A percentile compares a stretch with the other conserved stretches of the same genome.
Conservation (phyloP, 2,329 filamentous ascomycete species). For the Hymenoscyphus fructigenus region DNA sequence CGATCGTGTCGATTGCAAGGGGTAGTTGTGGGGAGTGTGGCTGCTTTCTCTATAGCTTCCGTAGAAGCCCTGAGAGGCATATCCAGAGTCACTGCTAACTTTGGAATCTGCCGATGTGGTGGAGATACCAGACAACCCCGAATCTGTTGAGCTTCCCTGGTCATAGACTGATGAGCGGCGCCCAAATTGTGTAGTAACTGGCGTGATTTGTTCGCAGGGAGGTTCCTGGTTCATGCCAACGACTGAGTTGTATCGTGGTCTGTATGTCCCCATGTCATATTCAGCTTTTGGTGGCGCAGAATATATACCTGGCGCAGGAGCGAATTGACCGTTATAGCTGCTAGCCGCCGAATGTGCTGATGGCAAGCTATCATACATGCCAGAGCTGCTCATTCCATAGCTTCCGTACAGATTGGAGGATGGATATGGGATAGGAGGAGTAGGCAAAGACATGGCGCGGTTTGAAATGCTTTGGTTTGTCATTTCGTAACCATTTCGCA, state of each 20-base stretch:
- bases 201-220: slow-evolving; percentile 22
- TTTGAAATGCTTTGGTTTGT: slow-evolving; percentile 34
- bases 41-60: slow-evolving; percentile 20
- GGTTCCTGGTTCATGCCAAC: slow-evolving; percentile 26
- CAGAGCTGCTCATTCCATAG: slow-evolving; percentile 24
- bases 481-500: slow-evolving; percentile 32
- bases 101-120: slow-evolving; percentile 30
- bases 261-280: slow-evolving; percentile 27
- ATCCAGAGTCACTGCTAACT: slow-evolving; percentile 31
- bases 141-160: slow-evolving; percentile 26
- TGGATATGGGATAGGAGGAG: slow-evolving; percentile 29
- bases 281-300: slow-evolving; percentile 27
- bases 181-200: slow-evolving; percentile 24
- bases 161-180: slow-evolving; percentile 31
- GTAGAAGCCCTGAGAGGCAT: slow-evolving; percentile 31
- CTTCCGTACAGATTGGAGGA: slow-evolving; percentile 22
- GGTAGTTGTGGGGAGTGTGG: slow-evolving; percentile 24
- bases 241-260: slow-evolving; percentile 30
- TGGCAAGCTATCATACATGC: slow-evolving; percentile 27
- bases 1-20: slow-evolving; percentile 21
- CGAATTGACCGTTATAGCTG: slow-evolving; percentile 26
- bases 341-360: slow-evolving; percentile 15
- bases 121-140: slow-evolving; percentile 28
- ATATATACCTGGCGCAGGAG: slow-evolving; percentile 27
- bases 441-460: slow-evolving; percentile 32